phyloP scores from a whole-genome alignment of 768 basidiomycete genomes.

The Tephrocybe sp. region DNA sequence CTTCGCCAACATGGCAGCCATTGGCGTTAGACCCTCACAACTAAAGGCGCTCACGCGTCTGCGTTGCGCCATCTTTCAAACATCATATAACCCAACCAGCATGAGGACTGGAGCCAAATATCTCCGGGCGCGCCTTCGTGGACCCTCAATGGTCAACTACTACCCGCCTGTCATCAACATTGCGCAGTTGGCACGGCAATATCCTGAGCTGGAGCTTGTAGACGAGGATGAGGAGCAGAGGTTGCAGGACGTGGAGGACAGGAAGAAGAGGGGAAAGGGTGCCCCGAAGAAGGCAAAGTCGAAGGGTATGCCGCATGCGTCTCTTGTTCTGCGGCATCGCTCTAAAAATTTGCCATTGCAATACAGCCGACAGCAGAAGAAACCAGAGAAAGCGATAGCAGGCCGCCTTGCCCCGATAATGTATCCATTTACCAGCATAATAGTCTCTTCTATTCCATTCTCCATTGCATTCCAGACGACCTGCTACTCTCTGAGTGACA shows the following conservation, averaged over 20 bases:
- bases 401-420: neutral
- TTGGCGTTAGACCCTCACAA: slow-evolving; percentile 40
- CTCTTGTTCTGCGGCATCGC: neutral
- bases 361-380: slow-evolving; percentile 53
- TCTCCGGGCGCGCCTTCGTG: slow-evolving; percentile 76
- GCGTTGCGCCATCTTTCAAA: slow-evolving; percentile 79
- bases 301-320: slow-evolving; percentile 45
- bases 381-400: slow-evolving; percentile 39
- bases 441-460: neutral
- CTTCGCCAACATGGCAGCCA: slow-evolving; percentile 28
- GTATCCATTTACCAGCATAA: neutral
- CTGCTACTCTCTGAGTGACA: neutral
- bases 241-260: slow-evolving; percentile 64
- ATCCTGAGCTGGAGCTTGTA: slow-evolving; percentile 59
- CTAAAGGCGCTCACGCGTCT: slow-evolving; percentile 62
- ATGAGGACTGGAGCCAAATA: slow-evolving; percentile 91
- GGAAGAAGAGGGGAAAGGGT: slow-evolving; percentile 78
- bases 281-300: slow-evolving; percentile 78
- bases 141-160: slow-evolving; percentile 84
- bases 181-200: slow-evolving; percentile 45
- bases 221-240: slow-evolving; percentile 70
- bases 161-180: slow-evolving; percentile 69
- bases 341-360: neutral
- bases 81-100: slow-evolving; percentile 81
- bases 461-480: neutral